Conservation (phyloP, 345 rosid genomes). For the Populus ilicifolia region DNA sequence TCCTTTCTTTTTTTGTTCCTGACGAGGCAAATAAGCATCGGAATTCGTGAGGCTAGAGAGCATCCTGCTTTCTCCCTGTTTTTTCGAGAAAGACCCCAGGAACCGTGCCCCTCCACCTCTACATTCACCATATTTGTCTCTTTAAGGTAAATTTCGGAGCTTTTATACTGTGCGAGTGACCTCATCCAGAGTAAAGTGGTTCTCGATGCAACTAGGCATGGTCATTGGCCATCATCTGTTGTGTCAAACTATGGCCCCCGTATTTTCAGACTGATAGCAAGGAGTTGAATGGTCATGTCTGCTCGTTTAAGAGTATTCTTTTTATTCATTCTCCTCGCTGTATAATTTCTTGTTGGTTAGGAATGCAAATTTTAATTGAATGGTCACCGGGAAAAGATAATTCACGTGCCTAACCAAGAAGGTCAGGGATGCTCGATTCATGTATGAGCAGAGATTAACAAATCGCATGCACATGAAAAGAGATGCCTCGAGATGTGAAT, state of each 20-base stretch:
- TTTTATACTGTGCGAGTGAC: neutral
- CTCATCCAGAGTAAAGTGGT: neutral
- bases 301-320: neutral
- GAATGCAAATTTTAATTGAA: neutral
- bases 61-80: constrained; percentile 1
- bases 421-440: neutral
- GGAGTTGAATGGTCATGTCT: neutral
- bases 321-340: neutral
- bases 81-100: neutral
- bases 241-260: neutral
- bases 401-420: neutral
- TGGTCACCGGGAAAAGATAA: neutral
- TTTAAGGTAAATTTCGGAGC: neutral
- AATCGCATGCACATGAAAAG: no score
- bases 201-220: neutral
- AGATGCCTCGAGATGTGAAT: no score
- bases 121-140: neutral
- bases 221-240: neutral
- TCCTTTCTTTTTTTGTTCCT: neutral
- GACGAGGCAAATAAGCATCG: constrained; percentile 1
- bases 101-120: neutral
- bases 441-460: neutral
- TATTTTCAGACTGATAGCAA: neutral
- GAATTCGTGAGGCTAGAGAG: neutral
- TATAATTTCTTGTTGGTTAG: neutral